Base-by-base conservation (phyloP, 129 eudicot genomes). In the Apium graveolens region DNA sequence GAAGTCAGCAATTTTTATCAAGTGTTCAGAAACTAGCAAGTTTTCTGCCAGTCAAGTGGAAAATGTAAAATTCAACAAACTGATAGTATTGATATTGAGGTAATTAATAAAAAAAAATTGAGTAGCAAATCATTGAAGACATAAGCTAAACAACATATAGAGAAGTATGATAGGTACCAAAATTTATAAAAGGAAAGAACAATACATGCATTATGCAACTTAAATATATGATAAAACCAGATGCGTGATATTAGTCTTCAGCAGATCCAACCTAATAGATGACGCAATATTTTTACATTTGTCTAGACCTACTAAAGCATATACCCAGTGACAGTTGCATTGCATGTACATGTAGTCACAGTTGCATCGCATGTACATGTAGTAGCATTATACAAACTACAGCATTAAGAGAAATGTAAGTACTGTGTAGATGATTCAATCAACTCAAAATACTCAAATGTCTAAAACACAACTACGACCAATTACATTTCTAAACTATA, bases 1-100 rank as follows among this genome's bases (percentile, higher is more conserved):
- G 81, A 95, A 92, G 89, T 95, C 99, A 87, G 99, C 98, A 81
- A 95, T 48, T 76, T 95, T 95, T 81, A 95, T 91, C 49, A 78
- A 41, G 77, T 90, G 92, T 73, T 92, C 91, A 31, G 98, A 85
- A 70, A 95, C 96, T 74, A 95, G 90, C 81, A 95, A 82, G 83
- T 95, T 95, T 75, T 91, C 98, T 95, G 91, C 77, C 75, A 62
- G 51, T 37, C 17, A 26, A 65, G 49, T 8, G 16, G 38, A 39
- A 11, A 21, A 35, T 11, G 77, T 27, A 29, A 2, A 20, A 17
- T 73, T 55, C 17, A 68, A 41, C n/a, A 41, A 31, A 42, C 14
- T 32, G 14, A 43, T 18, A 31, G 62, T 35, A 38, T 18, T 38
- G 3, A 39, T 35, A 38, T 18, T 38, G 3, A 39, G 27, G 12